These are phyloP conservation scores for Rugosomyces carneus DNA, from an alignment of 1,284 basidiomycete genomes.

Conservation along the genomic window DNA sequence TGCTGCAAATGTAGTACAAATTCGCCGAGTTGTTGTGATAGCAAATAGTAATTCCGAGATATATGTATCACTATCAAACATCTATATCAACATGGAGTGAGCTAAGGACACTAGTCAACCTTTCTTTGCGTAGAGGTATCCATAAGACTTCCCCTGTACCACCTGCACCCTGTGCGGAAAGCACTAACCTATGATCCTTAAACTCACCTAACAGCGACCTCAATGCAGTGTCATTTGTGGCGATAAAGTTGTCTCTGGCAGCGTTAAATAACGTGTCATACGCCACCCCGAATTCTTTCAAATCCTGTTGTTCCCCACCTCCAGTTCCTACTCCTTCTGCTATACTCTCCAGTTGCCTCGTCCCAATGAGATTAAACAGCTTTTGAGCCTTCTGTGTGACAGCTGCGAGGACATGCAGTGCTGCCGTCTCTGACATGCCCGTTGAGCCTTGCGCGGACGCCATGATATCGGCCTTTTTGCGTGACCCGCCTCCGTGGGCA, in stretches of 20 bases:
- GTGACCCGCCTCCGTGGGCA: constrained; percentile 38
- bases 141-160: constrained; percentile 65
- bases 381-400: constrained; percentile 85
- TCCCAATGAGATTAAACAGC: constrained; percentile 65
- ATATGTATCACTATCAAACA: constrained; percentile 4
- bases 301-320: constrained; percentile 23
- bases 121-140: constrained; percentile 77
- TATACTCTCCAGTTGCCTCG: constrained; percentile 57
- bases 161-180: constrained; percentile 39
- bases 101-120: constrained; percentile 39
- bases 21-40: background rate
- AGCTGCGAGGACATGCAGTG: constrained; percentile 76
- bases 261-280: constrained; percentile 61
- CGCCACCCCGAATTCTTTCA: constrained; percentile 47
- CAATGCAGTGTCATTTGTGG: constrained; percentile 80
- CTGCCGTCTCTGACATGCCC: constrained; percentile 74
- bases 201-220: constrained; percentile 83
- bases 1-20: constrained; percentile 16
- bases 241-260: constrained; percentile 77
- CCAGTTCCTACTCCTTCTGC: too few species aligned
- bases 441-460: constrained; percentile 26
- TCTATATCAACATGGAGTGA: constrained; percentile 20
- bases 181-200: constrained; percentile 79
- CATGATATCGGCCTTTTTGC: constrained; percentile 26
- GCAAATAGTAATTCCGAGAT: constrained; percentile 5